These are phyloP conservation scores for Chlamydomonas urium DNA, from an alignment of 139 green algal genomes.

Conservation along the genomic window DNA sequence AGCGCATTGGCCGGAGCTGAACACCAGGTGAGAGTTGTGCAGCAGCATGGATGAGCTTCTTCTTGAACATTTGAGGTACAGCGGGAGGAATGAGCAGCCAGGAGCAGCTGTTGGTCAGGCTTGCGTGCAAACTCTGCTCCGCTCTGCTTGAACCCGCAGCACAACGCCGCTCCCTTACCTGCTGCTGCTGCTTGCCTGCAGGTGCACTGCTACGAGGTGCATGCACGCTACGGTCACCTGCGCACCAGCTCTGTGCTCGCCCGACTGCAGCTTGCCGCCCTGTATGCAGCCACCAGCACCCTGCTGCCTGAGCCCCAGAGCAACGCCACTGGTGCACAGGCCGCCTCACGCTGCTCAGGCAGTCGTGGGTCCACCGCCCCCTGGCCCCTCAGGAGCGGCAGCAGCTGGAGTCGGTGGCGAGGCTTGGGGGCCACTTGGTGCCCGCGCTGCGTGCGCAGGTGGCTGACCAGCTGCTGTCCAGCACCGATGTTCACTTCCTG, in stretches of 20 bases:
- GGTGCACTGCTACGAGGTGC: conserved; percentile 40
- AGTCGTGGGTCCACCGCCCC: conserved; percentile 43
- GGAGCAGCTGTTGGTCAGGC: too few species aligned
- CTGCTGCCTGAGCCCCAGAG: conserved; percentile 47
- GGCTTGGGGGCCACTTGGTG: conserved; percentile 25
- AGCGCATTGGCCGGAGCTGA: too few species aligned
- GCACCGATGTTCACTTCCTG: too few species aligned
- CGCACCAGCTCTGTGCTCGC: conserved; percentile 12
- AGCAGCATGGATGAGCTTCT: too few species aligned
- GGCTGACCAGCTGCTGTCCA: too few species aligned
- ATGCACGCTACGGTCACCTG: conserved; percentile 50
- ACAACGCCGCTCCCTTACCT: too few species aligned
- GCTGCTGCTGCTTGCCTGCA: conserved; percentile 17
- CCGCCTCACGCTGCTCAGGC: conserved; percentile 41
- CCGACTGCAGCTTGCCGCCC: conserved; percentile 59
- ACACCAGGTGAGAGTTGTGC: too few species aligned
- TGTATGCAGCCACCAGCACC: conserved; percentile 51
- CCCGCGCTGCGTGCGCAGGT: conserved; percentile 32
- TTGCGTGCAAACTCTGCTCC: too few species aligned
- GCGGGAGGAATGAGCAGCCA: too few species aligned
- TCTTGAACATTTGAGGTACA: too few species aligned
- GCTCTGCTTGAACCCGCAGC: too few species aligned
- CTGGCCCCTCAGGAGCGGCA: conserved; percentile 24
- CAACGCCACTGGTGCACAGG: conserved; percentile 38
- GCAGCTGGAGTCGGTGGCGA: conserved; percentile 18